Base-by-base conservation (phyloP, 2,329 filamentous ascomycete species). In the Aspergillus neotritici region DNA sequence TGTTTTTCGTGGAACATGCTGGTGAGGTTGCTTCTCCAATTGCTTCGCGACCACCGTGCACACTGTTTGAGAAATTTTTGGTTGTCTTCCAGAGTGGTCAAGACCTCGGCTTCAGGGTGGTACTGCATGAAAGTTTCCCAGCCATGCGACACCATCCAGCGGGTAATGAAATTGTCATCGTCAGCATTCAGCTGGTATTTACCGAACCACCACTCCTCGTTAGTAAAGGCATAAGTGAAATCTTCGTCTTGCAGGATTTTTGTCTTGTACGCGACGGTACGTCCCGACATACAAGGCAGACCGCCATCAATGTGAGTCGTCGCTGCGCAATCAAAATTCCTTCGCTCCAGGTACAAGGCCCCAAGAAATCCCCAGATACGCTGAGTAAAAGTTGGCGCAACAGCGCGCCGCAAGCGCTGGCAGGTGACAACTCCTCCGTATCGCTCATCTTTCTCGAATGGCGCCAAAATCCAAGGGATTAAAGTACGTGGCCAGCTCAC, bases 121-220 rank as follows among this genome's bases (percentile, higher is more conserved):
- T 95, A 95, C 71, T 97, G 91, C 66, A 96, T 86, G 76, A 87
- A 91, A 15, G 90, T 96, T 71, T 94, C 88, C 87, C 88, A 94
- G 54, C 84, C 79, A 70, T 95, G 85, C 52, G 82, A 86, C 55
- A 96, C 90, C 60, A 97, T 78, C 91, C 91, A 97, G 45, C 91
- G 83, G 5, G 91, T 96, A 56, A 97, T 87, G 70, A 96, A 97
- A 70, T 97, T 97, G 75, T 97, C 91, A 66, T 97, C 91, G 67
- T 97, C 91, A 17, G 91, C 89, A 62, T 96, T 96, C 48, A 97
- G 77, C 60, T 90, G 90, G 69, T 85, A 94, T 57, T 84, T 82
- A 37, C 84, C 79, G 50, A 68, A 73, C 68, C 77, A 77, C 87
- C 87, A 95, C 55, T 84, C 85, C 70, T 97, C 91, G 43, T 90